Conservation (phyloP, 768 basidiomycete genomes). For the Leccinellum luteum region DNA sequence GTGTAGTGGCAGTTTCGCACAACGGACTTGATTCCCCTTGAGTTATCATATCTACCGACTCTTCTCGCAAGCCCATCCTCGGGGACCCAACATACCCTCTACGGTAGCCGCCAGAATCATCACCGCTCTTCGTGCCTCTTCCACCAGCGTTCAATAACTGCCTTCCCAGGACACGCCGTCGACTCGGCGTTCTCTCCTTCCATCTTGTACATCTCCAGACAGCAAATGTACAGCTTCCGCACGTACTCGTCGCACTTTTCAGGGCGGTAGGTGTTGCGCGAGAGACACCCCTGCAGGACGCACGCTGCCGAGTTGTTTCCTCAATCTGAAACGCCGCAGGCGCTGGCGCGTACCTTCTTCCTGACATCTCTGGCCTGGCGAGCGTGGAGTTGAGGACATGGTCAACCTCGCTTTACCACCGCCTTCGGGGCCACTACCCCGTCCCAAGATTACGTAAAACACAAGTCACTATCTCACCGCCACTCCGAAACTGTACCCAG, state of each 20-base stretch:
- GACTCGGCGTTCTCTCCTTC: conserved; percentile 43
- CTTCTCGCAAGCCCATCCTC: too few relatives aligned
- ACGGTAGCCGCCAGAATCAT: background rate
- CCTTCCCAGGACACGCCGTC: conserved; percentile 59
- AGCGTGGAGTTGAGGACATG: background rate
- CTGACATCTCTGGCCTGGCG: conserved; percentile 16
- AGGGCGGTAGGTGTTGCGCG: conserved; percentile 60
- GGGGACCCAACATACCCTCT: too few relatives aligned
- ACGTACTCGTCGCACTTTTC: conserved; percentile 58
- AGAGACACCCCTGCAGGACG: conserved; percentile 58
- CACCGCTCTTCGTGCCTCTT: conserved; percentile 26
- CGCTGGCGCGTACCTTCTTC: background rate
- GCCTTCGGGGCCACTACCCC: conserved; percentile 11
- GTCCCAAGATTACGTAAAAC: background rate
- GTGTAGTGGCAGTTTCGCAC: conserved; percentile 11
- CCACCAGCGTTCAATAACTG: conserved; percentile 57
- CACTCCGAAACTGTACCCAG: too few relatives aligned
- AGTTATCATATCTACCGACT: background rate
- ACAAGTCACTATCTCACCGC: too few relatives aligned
- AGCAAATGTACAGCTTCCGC: conserved; percentile 59
- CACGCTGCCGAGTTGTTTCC: conserved; percentile 48
- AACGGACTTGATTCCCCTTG: conserved; percentile 4
- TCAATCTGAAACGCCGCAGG: background rate
- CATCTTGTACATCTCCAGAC: conserved; percentile 52
- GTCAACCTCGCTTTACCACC: background rate